Percentiles rank a stretch among this genome's conserved stretches.
Conservation (phyloP, 768 basidiomycete species). For the Pleurotus tuoliensis region DNA sequence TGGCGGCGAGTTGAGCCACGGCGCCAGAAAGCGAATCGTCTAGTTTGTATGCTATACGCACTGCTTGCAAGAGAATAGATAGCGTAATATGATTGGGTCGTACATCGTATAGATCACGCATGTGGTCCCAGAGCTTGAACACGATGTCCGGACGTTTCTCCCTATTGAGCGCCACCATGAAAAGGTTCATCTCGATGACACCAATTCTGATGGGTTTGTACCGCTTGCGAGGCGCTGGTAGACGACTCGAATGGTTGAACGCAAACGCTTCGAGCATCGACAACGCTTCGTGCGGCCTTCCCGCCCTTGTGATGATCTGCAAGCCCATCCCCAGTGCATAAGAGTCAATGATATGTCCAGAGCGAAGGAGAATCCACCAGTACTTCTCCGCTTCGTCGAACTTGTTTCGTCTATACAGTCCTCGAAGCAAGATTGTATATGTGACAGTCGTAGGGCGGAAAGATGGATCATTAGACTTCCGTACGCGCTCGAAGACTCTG, state of each 20-base stretch:
- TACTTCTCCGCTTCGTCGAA: conserved; percentile 34
- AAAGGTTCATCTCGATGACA: conserved; percentile 32
- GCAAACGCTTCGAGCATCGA: conserved; percentile 42
- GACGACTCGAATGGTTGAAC: conserved; percentile 6
- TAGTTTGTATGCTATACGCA: conserved; percentile 46
- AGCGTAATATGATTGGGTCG: conserved; percentile 54
- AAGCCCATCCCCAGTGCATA: conserved; percentile 47
- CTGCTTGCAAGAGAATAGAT: conserved; percentile 55
- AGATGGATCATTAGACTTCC: conserved; percentile 14
- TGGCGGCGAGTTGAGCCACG: conserved; percentile 39
- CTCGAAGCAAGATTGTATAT: conserved; percentile 53
- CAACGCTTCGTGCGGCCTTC: conserved; percentile 45
- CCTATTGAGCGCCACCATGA: conserved; percentile 45
- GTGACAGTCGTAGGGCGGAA: conserved; percentile 41
- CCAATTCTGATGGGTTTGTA: conserved; percentile 17
- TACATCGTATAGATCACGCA: conserved; percentile 54
- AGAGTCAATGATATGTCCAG: conserved; percentile 37
- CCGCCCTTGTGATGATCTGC: conserved; percentile 40
- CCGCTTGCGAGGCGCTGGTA: conserved; percentile 12
- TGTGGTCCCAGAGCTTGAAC: conserved; percentile 66
- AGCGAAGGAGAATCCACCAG: conserved; percentile 38
- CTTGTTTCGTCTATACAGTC: conserved; percentile 41
- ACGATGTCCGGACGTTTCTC: conserved; percentile 58
- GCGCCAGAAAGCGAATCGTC: conserved; percentile 51
- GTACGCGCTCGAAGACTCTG: conserved; percentile 30